Conservation (phyloP, 1,284 basidiomycete species). For the Cutaneotrichosporon cavernicola region DNA sequence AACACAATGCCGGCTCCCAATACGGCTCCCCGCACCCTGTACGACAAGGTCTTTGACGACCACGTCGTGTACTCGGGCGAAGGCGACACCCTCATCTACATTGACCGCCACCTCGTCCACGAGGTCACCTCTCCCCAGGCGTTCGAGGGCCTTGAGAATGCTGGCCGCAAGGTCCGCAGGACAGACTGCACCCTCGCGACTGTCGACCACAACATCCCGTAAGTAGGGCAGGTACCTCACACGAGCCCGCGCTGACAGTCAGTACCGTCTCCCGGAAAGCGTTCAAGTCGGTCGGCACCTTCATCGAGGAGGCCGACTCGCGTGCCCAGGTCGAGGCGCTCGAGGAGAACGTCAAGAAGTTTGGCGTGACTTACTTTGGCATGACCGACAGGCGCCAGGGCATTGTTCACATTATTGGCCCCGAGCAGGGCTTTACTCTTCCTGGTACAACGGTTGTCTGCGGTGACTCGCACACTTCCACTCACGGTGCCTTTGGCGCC, state of each 20-base stretch:
- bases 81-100: constrained; percentile 85
- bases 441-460: constrained; percentile 95
- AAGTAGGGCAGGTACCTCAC: constrained; percentile 49
- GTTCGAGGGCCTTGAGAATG: constrained; percentile 88
- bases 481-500: constrained; percentile 93
- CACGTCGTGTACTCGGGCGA: constrained; percentile 81
- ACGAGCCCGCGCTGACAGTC: constrained; percentile 11
- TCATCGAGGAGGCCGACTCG: constrained; percentile 85
- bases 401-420: constrained; percentile 94
- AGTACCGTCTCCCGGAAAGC: constrained; percentile 84
- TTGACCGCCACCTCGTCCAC: constrained; percentile 92
- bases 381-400: constrained; percentile 88
- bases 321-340: constrained; percentile 86
- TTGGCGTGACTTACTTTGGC: constrained; percentile 92
- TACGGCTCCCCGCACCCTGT: constrained; percentile 72
- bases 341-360: constrained; percentile 93
- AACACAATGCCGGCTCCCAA: constrained; percentile 25
- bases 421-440: constrained; percentile 94
- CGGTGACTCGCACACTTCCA: constrained; percentile 68
- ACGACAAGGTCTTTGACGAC: constrained; percentile 96
- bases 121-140: constrained; percentile 96
- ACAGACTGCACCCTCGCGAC: constrained; percentile 94
- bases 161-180: constrained; percentile 76
- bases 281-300: constrained; percentile 71
- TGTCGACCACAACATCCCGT: constrained; percentile 95